Base-by-base conservation (phyloP, 2,329 filamentous ascomycete species). In the Epichloe sibirici region DNA sequence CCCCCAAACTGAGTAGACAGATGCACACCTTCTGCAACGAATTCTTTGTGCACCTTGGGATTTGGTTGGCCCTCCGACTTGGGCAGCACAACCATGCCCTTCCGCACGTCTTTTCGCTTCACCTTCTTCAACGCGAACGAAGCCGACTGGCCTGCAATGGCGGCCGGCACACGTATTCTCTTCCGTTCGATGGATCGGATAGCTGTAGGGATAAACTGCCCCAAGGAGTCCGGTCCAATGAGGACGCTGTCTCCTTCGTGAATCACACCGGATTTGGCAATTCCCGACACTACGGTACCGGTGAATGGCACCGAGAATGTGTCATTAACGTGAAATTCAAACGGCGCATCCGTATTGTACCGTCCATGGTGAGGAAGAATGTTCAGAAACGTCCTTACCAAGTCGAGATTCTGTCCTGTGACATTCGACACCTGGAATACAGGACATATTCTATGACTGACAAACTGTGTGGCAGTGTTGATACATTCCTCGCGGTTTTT, bases 361-460 rank as follows among this genome's bases (percentile, higher is more conserved):
- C 91, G 87, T 48, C 91, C 91, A 60, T 96, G 88, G 60, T 95
- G 90, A 1, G 93, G 93, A 3, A 98, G 76, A 56, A 97, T 95
- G 62, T 97, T 97, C 51, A 98, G 72, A 67, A 98, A 98, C 0
- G 85, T 88, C 51, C 91, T 85, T 5, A 98, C 90, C 4, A 96
- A 77, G 57, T 96, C 88, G 45, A 98, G 77, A 56, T 88, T 89
- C 68, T 94, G 81, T 45, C 93, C 93, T 0, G 93, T 97, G 35
- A 98, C 93, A 63, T 98, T 98, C 59, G 91, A 97, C 11, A 98
- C 90, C 64, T 97, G 90, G 71, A 98, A 98, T 57, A 98, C 86
- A 12, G 93, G 93, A 64, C 91, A 97, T 64, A 98, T 96, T 42
- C 93, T 81, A 68, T 94, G 87, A 61, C 86, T 93, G 60, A 97